These are phyloP conservation scores for Monosporozyma aerobia DNA, from an alignment of 805 yeast species.

Conservation along the genomic window DNA sequence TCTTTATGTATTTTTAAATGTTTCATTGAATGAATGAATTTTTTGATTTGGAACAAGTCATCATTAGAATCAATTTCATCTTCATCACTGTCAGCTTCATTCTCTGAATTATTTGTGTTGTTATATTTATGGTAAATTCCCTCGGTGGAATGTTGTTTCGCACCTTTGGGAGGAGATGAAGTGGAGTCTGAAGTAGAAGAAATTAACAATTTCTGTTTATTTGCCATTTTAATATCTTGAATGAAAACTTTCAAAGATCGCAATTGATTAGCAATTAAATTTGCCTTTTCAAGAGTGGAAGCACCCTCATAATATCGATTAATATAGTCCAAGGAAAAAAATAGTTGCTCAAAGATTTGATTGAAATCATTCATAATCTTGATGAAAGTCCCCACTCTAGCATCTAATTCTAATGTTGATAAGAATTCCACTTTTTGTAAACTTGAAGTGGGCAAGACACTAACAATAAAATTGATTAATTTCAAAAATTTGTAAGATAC, in stretches of 20 bases:
- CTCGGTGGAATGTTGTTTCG: neutral
- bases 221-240: constrained; percentile 35
- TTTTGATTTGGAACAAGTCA: constrained; percentile 67
- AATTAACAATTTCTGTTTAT: neutral
- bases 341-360: constrained; percentile 33
- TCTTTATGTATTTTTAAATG: constrained; percentile 68
- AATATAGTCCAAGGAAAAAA: constrained; percentile 27
- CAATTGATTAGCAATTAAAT: constrained; percentile 46
- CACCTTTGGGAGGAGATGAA: neutral
- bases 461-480: constrained; percentile 39
- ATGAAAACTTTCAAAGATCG: constrained; percentile 42
- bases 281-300: constrained; percentile 43
- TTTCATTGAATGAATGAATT: constrained; percentile 67
- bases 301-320: constrained; percentile 44
- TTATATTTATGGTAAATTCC: neutral
- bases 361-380: constrained; percentile 31
- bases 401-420: constrained; percentile 24
- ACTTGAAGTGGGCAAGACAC: constrained; percentile 43
- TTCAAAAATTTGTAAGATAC: constrained; percentile 15
- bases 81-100: constrained; percentile 13
- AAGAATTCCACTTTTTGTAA: constrained; percentile 36
- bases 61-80: constrained; percentile 44
- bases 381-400: constrained; percentile 30
- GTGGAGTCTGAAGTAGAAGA: neutral
- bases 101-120: neutral